Evolutionary conservation across 164 flowering plant species (phyloP).

Genomic region (Stephania yunnanensis): DNA sequence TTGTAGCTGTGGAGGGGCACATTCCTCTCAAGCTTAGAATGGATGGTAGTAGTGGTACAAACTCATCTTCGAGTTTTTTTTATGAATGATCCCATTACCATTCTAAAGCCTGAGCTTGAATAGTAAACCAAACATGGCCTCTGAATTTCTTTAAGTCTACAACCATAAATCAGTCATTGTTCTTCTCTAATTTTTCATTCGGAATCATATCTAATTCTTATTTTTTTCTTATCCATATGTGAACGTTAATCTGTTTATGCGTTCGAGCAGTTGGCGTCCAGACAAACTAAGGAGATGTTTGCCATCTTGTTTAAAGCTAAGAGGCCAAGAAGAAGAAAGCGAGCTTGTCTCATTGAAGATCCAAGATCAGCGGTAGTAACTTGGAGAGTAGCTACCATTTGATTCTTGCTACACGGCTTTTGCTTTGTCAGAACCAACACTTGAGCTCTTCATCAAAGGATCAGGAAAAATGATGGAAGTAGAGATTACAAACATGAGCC

Average conservation of each 20-base stretch:
- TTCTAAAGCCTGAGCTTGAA: not conserved
- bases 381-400: not conserved
- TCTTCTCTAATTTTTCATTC: not conserved
- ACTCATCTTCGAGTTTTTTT: no score
- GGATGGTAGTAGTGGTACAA: no score
- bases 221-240: no score
- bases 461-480: not conserved
- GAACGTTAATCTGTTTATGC: not conserved
- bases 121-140: not conserved
- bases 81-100: not conserved
- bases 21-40: no score
- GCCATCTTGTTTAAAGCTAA: conserved; percentile 30
- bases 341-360: conserved; percentile 55
- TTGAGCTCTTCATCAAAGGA: not conserved
- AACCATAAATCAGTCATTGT: not conserved
- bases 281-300: conserved; percentile 60
- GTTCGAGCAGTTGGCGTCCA: conserved; percentile 51
- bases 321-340: conserved; percentile 58
- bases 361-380: conserved; percentile 42
- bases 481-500: no score
- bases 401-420: not conserved
- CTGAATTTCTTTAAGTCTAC: no score
- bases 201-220: not conserved
- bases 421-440: not conserved
- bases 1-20: no score